Conservation (phyloP, 305 asterid species). For the Caryopteris hybrid region DNA sequence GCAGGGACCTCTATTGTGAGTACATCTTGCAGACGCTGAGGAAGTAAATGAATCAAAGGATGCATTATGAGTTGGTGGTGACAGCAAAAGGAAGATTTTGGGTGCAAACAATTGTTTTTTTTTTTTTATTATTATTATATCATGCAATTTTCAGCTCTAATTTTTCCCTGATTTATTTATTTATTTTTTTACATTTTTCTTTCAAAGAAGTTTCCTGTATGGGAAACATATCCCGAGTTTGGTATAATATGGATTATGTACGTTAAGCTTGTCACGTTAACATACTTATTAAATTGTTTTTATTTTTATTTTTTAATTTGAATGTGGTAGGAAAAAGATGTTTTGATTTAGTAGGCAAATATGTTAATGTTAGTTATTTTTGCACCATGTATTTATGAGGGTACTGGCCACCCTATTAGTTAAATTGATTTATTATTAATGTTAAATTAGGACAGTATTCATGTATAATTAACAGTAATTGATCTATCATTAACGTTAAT, state of each 20-base stretch:
- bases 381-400: too few species aligned
- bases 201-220: background rate
- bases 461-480: too few species aligned
- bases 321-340: too few species aligned
- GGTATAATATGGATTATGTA: background rate
- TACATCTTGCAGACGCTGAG: conserved; percentile 55
- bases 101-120: background rate
- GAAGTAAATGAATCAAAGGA: conserved; percentile 25
- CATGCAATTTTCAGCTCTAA: background rate
- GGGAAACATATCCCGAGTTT: background rate
- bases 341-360: too few species aligned
- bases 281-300: too few species aligned
- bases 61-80: background rate
- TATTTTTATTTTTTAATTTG: too few species aligned
- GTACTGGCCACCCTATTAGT: too few species aligned
- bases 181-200: background rate
- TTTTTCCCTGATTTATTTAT: background rate
- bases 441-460: too few species aligned
- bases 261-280: too few species aligned
- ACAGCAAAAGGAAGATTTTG: background rate
- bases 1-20: conserved; percentile 74
- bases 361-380: too few species aligned
- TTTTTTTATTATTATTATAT: background rate
- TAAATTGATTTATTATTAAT: too few species aligned
- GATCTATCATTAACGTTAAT: too few species aligned